Conservation (phyloP, 2,329 filamentous ascomycete species). For the Fusarium odoratissimum region DNA sequence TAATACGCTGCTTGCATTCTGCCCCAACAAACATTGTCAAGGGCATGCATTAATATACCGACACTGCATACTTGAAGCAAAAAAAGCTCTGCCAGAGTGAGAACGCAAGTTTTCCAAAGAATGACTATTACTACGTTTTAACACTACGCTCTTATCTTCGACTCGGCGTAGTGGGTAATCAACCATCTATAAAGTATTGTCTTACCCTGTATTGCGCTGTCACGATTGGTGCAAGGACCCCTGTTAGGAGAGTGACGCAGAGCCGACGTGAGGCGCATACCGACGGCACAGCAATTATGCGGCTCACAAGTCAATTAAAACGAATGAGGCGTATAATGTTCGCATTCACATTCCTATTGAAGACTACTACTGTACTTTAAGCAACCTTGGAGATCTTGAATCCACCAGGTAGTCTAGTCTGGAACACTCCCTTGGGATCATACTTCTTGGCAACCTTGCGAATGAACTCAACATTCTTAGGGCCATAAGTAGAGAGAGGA, state of each 20-base stretch:
- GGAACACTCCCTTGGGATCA: neutral
- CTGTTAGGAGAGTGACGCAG: neutral
- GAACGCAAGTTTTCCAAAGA: neutral
- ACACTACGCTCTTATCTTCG: accelerated
- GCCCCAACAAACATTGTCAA: too few relatives aligned
- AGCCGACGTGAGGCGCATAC: neutral
- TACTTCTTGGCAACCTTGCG: conserved; percentile 9
- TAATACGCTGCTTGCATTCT: too few relatives aligned
- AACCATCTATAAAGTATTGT: neutral
- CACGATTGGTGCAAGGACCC: accelerated
- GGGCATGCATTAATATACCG: accelerated
- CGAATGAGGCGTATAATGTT: accelerated
- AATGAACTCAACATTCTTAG: neutral
- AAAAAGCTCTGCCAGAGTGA: too few relatives aligned
- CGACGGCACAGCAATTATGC: neutral
- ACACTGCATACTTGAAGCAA: too few relatives aligned
- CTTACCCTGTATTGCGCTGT: neutral
- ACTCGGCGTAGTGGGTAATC: accelerated
- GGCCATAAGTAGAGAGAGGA: conserved; percentile 5
- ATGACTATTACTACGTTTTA: accelerated
- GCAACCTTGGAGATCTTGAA: conserved; percentile 18
- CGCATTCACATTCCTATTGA: neutral
- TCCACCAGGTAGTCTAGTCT: conserved; percentile 1
- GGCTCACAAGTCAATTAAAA: neutral
- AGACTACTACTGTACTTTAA: accelerated